Evolutionary conservation across 306 rosid species (phyloP).

Genomic region (Prosopis cineraria): DNA sequence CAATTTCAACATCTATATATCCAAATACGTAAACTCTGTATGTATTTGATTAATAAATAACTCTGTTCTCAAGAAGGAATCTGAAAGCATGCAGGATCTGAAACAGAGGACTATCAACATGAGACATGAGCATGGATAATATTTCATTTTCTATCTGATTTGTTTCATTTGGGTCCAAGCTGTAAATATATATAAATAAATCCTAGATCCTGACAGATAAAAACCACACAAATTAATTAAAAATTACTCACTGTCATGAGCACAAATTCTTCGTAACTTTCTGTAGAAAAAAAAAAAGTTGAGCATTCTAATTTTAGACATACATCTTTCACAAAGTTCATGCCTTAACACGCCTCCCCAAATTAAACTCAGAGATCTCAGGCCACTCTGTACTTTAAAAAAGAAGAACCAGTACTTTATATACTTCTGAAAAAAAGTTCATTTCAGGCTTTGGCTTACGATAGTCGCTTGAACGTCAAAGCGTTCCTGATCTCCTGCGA

Average conservation of each 20-base stretch:
- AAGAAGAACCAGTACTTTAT: background rate
- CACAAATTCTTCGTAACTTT: background rate
- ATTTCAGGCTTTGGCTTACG: conserved; percentile 10
- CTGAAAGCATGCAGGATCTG: background rate
- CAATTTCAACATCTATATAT: too few species aligned
- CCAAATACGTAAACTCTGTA: background rate
- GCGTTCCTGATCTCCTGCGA: background rate
- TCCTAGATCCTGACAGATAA: background rate
- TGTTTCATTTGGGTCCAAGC: background rate
- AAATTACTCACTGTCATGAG: background rate
- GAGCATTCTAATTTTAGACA: background rate
- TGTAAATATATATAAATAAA: background rate
- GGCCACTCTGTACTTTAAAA: background rate
- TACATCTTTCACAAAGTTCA: background rate
- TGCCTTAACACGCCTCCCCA: background rate
- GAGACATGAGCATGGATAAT: background rate
- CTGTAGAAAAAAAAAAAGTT: background rate
- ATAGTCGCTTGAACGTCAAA: background rate
- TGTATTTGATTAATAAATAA: background rate
- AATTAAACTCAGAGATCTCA: background rate
- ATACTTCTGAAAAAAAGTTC: background rate
- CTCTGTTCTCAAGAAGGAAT: background rate
- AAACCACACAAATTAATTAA: background rate
- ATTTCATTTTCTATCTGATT: background rate
- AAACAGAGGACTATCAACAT: background rate